Evolutionary conservation across 352 stramenopile species (phyloP), one percentile per base, ranked within the genome.

Genomic region (Phytophthora vignae): DNA sequence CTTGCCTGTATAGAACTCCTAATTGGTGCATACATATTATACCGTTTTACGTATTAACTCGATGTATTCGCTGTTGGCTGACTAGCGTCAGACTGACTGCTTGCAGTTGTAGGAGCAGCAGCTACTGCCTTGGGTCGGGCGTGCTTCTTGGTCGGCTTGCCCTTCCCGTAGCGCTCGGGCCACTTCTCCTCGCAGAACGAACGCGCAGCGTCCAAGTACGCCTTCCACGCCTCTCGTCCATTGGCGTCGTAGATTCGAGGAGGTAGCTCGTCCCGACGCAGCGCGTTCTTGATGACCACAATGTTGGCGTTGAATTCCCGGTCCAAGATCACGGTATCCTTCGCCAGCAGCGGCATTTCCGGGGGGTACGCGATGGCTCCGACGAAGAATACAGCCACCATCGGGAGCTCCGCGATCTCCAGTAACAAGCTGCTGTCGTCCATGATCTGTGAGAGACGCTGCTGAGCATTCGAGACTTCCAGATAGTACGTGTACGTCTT

Each of bases 401-500:
- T 70, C 17, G 82, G 53, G 60, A 86, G 52, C 69, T 85, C 64
- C 25, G 80, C 71, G 58, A 82, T 76, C 31, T 79, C 74, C 15
- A 87, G 62, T 19, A 87, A 33, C 40, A 85, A 57, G 1, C 62
- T 33, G 38, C 70, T 75, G 27, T 72, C 57, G 0, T 65, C 38
- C 40, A 83, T 62, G 4, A 89, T 64, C 8, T 31, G 55, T 11
- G 33, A 22, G 3, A 92, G 55, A 9, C 85, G 72, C 31, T 60
- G 55, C 8, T 81, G 75, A 33, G 82, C 65, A 58, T 87, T 75
- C 15, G 66, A 58, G 1, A 91, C 64, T 55, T 93, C 85, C 46
- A 90, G 38, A 31, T 85, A 91, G 58, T 83, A 90, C 5, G 81
- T 68, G 44, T 91, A 93, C 5, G 81, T 73, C 64, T 90, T 93